Evolutionary conservation across 441 rosid species (phyloP).

Genomic region (Iberis amara): DNA sequence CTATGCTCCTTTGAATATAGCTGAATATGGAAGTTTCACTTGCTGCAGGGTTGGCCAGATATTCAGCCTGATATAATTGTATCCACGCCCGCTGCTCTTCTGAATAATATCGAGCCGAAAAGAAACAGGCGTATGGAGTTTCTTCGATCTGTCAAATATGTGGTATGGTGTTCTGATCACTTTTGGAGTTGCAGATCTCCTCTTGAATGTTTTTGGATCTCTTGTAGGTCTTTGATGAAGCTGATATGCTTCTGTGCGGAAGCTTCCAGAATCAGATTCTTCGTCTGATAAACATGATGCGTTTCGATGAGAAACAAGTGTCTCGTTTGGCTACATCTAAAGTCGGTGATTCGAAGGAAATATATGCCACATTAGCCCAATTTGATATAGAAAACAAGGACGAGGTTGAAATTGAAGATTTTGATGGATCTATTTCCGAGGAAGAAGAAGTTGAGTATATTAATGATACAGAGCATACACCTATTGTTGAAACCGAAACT

Average conservation of each 20-base stretch:
- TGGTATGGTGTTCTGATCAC: slow-evolving; percentile 43
- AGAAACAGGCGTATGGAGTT: slow-evolving; percentile 44
- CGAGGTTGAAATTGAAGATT: slow-evolving; percentile 31
- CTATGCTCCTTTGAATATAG: not conserved
- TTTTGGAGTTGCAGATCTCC: not conserved
- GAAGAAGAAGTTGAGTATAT: slow-evolving; percentile 41
- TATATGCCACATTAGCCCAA: slow-evolving; percentile 28
- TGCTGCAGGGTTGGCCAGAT: slow-evolving; percentile 89
- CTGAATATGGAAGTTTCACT: slow-evolving; percentile 11
- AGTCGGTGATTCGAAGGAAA: slow-evolving; percentile 28
- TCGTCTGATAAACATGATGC: slow-evolving; percentile 72
- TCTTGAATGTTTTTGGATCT: slow-evolving; percentile 23
- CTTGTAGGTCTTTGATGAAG: slow-evolving; percentile 92
- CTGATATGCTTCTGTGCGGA: slow-evolving; percentile 92
- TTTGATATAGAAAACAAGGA: slow-evolving; percentile 31
- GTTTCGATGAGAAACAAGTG: slow-evolving; percentile 65
- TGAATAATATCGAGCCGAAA: slow-evolving; percentile 68
- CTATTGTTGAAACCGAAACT: slow-evolving; percentile 15
- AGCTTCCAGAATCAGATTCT: slow-evolving; percentile 81
- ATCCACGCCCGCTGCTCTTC: slow-evolving; percentile 83
- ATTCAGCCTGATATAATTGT: slow-evolving; percentile 64
- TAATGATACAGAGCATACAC: slow-evolving; percentile 34
- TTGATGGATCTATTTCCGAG: slow-evolving; percentile 26
- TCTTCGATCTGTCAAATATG: slow-evolving; percentile 61
- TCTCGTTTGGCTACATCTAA: slow-evolving; percentile 41